Evolutionary conservation across 148 eudicot species (phyloP), one percentile per base, ranked within the genome.

Genomic region (Camellia sinensis): DNA sequence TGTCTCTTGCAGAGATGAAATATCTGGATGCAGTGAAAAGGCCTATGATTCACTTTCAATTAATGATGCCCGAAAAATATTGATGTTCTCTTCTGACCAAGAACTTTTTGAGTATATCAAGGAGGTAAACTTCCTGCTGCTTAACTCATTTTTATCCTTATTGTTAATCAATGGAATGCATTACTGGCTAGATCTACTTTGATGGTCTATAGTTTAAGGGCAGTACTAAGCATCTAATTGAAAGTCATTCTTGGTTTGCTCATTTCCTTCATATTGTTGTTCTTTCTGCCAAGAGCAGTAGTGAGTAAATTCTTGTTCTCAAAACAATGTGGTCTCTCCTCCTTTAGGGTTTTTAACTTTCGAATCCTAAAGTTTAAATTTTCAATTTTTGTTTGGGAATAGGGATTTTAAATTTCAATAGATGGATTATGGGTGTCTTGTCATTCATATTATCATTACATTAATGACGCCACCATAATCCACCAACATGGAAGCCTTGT

Each of bases 11-110:
- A 96, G 98, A 83, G 99, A 96, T 84, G 99, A 96, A 87, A 96
- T 93, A 77, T 91, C 97, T 76, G 98, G 99, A 65, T 93, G 99
- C 86, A 92, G 97, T 82, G 98, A 95, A 75, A 95, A 93, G 87
- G 99, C 99, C 57, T 96, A 92, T 82, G 99, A 96, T 88, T 87
- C 87, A 54, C 98, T 96, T 46, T 90, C 97, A 57, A 77, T 92
- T 18, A 92, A 81, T 72, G 91, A 95, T 86, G 95, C 99, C 13
- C 89, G 84, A 43, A 91, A 89, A 82, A 89, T 93, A 78, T 77
- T 96, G 85, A 76, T 93, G 79, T 91, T 93, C 78, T 83, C 95
- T 37, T 91, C 98, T 65, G 95, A 96, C 79, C 80, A 87, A 53
- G 97, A 96, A 69, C 86, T 96, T 46, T 77, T 86, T 18, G 89